Base-by-base conservation (phyloP, 768 basidiomycete genomes). In the Pulveroboletus ravenelii region DNA sequence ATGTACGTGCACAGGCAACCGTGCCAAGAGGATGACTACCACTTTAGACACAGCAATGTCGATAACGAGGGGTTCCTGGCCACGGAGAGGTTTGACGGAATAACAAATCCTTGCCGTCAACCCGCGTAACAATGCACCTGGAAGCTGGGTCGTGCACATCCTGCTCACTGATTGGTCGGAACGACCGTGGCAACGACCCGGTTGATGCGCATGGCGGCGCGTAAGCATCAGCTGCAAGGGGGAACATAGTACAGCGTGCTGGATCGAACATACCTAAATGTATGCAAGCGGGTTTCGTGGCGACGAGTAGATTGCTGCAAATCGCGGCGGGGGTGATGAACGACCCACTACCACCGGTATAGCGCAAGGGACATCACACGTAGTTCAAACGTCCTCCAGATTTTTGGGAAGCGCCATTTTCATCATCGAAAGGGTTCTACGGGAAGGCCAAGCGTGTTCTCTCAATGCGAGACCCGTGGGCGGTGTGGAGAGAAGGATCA, bases 241-340 rank as follows among this genome's bases (percentile, higher is more conserved):
- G 36, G 43, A 39, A 35, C 31, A 14, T 6, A 27, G 25, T 45
- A 29, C 25, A 14, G 23, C 17, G 6, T 35, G 42, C 18, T 29
- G 36, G 23, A 44, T 10, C 17, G 13, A 18, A 30, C 41, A 15
- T 41, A 10, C 52, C 35, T 44, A 20, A 47, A 40, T 23, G 43
- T 29, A 47, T 39, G 25, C 36, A 41, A 39, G 17, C 17, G 30
- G 30, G 43, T 44, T 34, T 40, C 45, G 38, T 47, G 44, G 53
- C 42, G 20, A 18, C 13, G 42, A 13, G 30, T 1, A 38, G n/a
- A 35, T 31, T 10, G 10, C 30, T 31, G 30, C 30, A 31, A 31
- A 23, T 23, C 23, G 23, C 23, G 5, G 23, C 23, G 23, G 23
- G 23, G 23, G 5, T 23, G 23, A n/a, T 23, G 25, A 27, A 27